phyloP scores from a whole-genome alignment of 2,329 filamentous ascomycete species.

The Pezicula neosporulosa region DNA sequence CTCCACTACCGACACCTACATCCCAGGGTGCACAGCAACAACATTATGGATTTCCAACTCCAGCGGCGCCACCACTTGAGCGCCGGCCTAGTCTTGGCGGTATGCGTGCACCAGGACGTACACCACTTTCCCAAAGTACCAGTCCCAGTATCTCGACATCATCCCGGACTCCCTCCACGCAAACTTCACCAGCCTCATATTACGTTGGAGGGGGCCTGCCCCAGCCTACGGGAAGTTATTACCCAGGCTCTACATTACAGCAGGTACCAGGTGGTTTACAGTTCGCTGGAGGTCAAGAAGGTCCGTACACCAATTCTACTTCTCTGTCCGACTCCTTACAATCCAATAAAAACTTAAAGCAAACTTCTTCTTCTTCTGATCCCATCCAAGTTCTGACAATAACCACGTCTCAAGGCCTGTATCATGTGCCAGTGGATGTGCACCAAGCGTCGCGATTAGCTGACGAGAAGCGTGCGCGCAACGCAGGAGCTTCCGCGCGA shows the following conservation, averaged over 20 bases:
- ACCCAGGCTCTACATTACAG: slow-evolving; percentile 25
- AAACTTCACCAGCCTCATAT: slow-evolving; percentile 32
- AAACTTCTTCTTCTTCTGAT: slow-evolving; percentile 22
- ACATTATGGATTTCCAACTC: slow-evolving; percentile 33
- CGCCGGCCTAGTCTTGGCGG: slow-evolving; percentile 27
- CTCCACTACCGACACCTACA: slow-evolving; percentile 36
- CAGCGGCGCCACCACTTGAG: slow-evolving; percentile 32
- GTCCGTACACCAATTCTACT: slow-evolving; percentile 29
- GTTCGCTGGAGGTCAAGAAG: slow-evolving; percentile 26
- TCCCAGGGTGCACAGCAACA: slow-evolving; percentile 15
- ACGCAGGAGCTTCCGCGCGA: slow-evolving; percentile 80
- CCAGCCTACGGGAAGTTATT: slow-evolving; percentile 21
- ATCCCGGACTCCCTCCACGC: slow-evolving; percentile 39
- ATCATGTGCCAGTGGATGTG: slow-evolving; percentile 70
- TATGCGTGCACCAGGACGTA: slow-evolving; percentile 36
- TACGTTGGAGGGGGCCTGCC: slow-evolving; percentile 19
- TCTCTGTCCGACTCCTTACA: slow-evolving; percentile 24
- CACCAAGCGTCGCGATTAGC: slow-evolving; percentile 79
- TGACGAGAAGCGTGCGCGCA: slow-evolving; percentile 81
- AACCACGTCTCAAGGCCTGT: slow-evolving; percentile 47
- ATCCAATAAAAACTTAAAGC: slow-evolving; percentile 25
- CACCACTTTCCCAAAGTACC: slow-evolving; percentile 32
- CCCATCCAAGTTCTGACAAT: slow-evolving; percentile 30
- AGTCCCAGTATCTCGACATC: slow-evolving; percentile 45
- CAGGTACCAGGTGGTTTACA: slow-evolving; percentile 24